Conservation (phyloP, 176 grass and related monocot genomes). For the maize (Zea mays) region DNA sequence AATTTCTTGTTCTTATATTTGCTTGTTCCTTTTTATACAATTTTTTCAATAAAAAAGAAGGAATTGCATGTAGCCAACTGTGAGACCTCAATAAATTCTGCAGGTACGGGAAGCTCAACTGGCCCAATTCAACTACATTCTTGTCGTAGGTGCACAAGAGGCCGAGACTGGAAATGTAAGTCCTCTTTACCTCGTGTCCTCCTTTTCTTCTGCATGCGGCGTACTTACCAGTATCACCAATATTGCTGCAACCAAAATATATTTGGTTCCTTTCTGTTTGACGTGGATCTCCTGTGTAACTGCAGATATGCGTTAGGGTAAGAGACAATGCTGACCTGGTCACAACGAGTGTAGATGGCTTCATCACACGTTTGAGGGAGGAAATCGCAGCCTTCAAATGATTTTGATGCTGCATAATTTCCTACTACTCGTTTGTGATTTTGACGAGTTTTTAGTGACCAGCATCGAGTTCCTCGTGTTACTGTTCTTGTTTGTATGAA, state of each 20-base stretch:
- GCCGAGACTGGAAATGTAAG: conserved; percentile 66
- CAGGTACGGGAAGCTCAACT: conserved; percentile 91
- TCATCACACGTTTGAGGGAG: conserved; percentile 56
- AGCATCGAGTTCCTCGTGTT: neutral
- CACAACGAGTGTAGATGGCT: conserved; percentile 50
- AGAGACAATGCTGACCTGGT: conserved; percentile 71
- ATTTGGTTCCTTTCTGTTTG: conserved; percentile 3
- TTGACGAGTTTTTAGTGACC: neutral
- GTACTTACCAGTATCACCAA: neutral
- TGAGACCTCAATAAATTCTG: neutral
- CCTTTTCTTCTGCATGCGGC: neutral
- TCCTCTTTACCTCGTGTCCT: neutral
- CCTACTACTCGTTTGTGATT: conserved; percentile 12
- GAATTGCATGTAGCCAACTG: neutral
- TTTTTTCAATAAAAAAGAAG: neutral
- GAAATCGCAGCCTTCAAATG: conserved; percentile 67
- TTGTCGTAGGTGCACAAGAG: conserved; percentile 92
- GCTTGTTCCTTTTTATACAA: neutral
- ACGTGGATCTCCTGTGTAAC: neutral
- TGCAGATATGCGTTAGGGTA: conserved; percentile 74
- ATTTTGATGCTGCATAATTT: conserved; percentile 21
- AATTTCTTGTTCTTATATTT: neutral
- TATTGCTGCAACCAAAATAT: neutral
- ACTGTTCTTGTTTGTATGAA: neutral
- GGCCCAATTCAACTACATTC: conserved; percentile 94